Conservation (phyloP, 2,329 filamentous ascomycete species). For the Rutstroemia sp. region DNA sequence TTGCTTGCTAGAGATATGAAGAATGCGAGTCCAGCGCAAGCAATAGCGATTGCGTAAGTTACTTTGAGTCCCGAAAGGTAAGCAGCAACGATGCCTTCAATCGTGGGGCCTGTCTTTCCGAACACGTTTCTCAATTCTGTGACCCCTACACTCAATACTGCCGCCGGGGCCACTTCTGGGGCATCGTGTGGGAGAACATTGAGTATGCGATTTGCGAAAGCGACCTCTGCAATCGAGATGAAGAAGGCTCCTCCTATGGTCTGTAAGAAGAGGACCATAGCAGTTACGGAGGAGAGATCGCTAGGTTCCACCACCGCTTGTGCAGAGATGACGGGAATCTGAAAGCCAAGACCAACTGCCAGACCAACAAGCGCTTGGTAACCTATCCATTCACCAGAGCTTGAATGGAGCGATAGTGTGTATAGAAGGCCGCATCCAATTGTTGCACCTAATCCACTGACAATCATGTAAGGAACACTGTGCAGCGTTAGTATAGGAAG, state of each 20-base stretch:
- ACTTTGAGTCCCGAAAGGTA: conserved; percentile 61
- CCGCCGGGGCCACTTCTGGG: conserved; percentile 31
- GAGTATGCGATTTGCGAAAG: conserved; percentile 40
- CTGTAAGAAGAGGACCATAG: conserved; percentile 40
- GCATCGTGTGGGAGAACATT: conserved; percentile 29
- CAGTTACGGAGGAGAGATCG: conserved; percentile 41
- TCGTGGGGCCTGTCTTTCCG: conserved; percentile 31
- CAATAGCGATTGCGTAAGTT: conserved; percentile 47
- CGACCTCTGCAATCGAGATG: conserved; percentile 40
- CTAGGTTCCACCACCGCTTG: conserved; percentile 32
- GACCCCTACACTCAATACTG: conserved; percentile 38
- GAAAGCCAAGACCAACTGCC: conserved; percentile 50
- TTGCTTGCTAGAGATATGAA: conserved; percentile 30
- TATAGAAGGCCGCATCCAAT: conserved; percentile 47
- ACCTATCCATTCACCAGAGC: conserved; percentile 46
- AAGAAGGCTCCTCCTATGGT: conserved; percentile 44
- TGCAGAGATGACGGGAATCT: conserved; percentile 32
- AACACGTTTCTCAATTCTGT: conserved; percentile 51
- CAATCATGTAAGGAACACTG: conserved; percentile 30
- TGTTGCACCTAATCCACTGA: conserved; percentile 24
- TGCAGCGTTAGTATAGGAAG: background rate
- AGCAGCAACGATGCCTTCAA: conserved; percentile 47
- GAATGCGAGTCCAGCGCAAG: conserved; percentile 38
- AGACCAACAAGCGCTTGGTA: conserved; percentile 50
- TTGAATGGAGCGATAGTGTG: conserved; percentile 41